A percentile compares a stretch with the other conserved stretches of the same genome.
Evolutionary conservation across 1,284 basidiomycete genomes (phyloP).

Genomic region (Wolfiporia cocos): DNA sequence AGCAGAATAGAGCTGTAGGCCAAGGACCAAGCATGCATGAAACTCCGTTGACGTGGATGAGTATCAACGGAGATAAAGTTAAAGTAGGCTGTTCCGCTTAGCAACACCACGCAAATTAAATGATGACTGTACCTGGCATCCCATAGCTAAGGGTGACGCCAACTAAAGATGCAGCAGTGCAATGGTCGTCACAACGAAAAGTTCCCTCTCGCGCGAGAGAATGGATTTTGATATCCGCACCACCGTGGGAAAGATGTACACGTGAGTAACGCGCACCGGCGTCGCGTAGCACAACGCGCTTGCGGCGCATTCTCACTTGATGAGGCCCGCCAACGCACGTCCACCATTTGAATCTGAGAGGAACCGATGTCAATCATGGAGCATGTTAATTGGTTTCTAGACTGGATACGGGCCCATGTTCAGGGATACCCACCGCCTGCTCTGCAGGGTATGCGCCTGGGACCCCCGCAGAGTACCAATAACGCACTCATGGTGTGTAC

Average conservation of each 20-base stretch:
- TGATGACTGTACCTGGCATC: slow-evolving; percentile 33
- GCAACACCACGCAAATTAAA: slow-evolving; percentile 37
- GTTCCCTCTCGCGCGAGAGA: neutral
- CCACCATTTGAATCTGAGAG: no score
- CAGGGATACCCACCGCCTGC: slow-evolving; percentile 32
- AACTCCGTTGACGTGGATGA: slow-evolving; percentile 66
- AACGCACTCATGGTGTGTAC: slow-evolving; percentile 63
- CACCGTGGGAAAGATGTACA: slow-evolving; percentile 2
- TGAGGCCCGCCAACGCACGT: no score
- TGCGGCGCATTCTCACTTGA: no score
- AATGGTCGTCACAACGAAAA: slow-evolving; percentile 34
- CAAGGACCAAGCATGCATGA: no score
- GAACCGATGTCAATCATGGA: no score
- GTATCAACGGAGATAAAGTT: slow-evolving; percentile 76
- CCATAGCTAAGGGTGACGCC: slow-evolving; percentile 52
- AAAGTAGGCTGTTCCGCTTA: slow-evolving; percentile 60
- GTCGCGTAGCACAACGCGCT: no score
- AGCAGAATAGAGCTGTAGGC: no score
- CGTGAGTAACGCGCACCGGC: slow-evolving; percentile 5
- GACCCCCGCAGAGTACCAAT: slow-evolving; percentile 35
- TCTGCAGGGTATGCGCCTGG: slow-evolving; percentile 50
- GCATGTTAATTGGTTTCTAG: slow-evolving; percentile 13
- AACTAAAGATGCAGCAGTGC: slow-evolving; percentile 40
- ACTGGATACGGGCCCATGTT: slow-evolving; percentile 15
- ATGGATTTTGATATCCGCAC: slow-evolving; percentile 6